A percentile compares a stretch with the other conserved stretches of the same genome.
Evolutionary conservation across 495 filamentous ascomycete genomes (phyloP).

Genomic region (Neurospora intermedia): DNA sequence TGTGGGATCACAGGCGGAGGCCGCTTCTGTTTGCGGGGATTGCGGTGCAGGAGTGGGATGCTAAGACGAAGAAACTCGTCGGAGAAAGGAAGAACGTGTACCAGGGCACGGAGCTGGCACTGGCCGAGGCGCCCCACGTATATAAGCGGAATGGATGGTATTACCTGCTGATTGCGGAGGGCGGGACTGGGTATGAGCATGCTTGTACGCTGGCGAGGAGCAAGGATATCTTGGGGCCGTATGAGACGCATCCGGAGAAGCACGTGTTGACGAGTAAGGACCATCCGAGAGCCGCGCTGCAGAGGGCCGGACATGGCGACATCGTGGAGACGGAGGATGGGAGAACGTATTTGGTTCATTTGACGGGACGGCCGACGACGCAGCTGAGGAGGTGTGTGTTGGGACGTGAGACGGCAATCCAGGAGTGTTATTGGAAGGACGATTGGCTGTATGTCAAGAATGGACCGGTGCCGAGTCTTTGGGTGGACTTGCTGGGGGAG

Average conservation of each 20-base stretch:
- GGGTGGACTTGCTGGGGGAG: conserved; percentile 38
- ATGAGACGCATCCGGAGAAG: conserved; percentile 40
- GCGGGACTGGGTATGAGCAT: conserved; percentile 50
- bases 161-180: conserved; percentile 59
- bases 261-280: conserved; percentile 37
- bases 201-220: conserved; percentile 43
- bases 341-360: conserved; percentile 44
- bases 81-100: conserved; percentile 43
- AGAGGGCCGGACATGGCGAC: conserved; percentile 49
- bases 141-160: conserved; percentile 55
- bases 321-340: conserved; percentile 48
- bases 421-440: conserved; percentile 43
- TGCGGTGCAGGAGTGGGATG: conserved; percentile 40
- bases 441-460: conserved; percentile 50
- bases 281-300: conserved; percentile 33
- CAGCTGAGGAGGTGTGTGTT: conserved; percentile 44
- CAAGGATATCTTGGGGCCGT: conserved; percentile 46
- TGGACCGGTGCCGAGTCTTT: conserved; percentile 41
- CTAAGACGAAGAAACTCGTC: conserved; percentile 29
- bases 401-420: conserved; percentile 44
- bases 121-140: conserved; percentile 54
- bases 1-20: conserved; percentile 40
- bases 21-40: conserved; percentile 36
- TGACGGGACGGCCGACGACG: conserved; percentile 41
- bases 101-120: conserved; percentile 39